Evolutionary conservation across 441 rosid genomes (phyloP), one percentile per base, ranked within the genome.

Genomic region (Brassica balearica): DNA sequence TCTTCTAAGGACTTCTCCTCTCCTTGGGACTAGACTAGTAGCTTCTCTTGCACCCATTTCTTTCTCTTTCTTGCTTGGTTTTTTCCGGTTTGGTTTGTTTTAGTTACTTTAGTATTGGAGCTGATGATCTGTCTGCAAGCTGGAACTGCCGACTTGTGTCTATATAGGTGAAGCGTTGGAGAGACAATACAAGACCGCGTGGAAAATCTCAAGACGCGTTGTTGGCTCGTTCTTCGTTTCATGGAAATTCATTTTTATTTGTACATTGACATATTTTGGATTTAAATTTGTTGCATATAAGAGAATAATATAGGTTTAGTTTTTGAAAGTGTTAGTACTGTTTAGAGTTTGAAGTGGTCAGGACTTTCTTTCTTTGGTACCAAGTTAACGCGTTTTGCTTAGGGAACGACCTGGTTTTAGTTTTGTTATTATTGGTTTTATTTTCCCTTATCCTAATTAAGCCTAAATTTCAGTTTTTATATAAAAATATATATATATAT

Each of bases 1-100:
- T 8, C 58, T 82, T 75, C n/a, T 87, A 1, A 87, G 83, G 11
- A 89, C 91, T 60, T 23, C 43, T 66, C 93, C 93, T 8, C 93
- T 81, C 69, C 68, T 69, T 8, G 93, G 93, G 62, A 87, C 78
- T 86, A 80, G 65, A 73, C 86, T 76, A 29, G 88, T 76, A 36
- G 88, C 87, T 65, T 73, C 81, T 62, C 20, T 15, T 43, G 23
- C 75, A 62, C 20, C 62, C 84, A 77, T 77, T 62, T 48, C 22
- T 63, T 4, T 46, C 29, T 63, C 27, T 65, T 19, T 62, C 20
- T 48, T 27, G 10, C 2, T 27, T 67, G 74, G 67, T 81, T 77
- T 81, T 48, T 0, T 32, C 62, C 6, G 78, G 65, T 72, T 66
- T 72, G 41, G 67, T 32, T 43, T 68, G 59, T 73, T 73, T 61